These are phyloP conservation scores for Pharus latifolius DNA, from an alignment of 176 grass and related monocot genomes.

Conservation along the genomic window DNA sequence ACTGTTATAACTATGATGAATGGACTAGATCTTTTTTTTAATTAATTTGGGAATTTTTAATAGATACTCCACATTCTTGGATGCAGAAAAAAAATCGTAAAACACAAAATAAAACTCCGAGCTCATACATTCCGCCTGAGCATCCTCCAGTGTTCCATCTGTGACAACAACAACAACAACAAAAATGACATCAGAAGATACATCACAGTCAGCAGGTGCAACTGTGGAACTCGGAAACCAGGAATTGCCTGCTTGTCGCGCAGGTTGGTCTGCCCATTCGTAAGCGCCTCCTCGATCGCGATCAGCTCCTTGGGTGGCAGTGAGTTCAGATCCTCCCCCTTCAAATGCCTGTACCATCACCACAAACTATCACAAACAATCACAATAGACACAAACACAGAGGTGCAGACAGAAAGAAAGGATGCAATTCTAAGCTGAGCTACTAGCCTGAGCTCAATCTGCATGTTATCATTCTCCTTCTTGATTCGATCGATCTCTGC, in stretches of 20 bases:
- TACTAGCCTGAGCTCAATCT: conserved; percentile 84
- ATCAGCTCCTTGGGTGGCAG: conserved; percentile 84
- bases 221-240: neutral
- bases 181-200: neutral
- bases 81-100: neutral
- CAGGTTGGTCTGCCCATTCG: conserved; percentile 54
- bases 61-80: neutral
- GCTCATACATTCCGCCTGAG: conserved; percentile 56
- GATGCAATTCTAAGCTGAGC: neutral
- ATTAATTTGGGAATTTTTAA: too few species aligned
- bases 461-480: conserved; percentile 99
- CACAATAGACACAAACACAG: neutral
- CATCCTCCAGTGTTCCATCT: conserved; percentile 87
- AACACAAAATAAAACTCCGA: neutral
- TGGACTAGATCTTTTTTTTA: too few species aligned
- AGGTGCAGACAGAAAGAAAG: neutral
- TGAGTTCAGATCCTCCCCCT: conserved; percentile 87
- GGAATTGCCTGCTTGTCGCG: conserved; percentile 54
- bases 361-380: neutral
- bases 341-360: conserved; percentile 53
- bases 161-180: neutral
- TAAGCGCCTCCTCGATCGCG: conserved; percentile 64
- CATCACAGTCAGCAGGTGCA: neutral
- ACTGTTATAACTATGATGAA: too few species aligned
- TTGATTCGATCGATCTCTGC: conserved; percentile 80